phyloP scores from a whole-genome alignment of 129 eudicot genomes.

The Flaveria ramosissima region DNA sequence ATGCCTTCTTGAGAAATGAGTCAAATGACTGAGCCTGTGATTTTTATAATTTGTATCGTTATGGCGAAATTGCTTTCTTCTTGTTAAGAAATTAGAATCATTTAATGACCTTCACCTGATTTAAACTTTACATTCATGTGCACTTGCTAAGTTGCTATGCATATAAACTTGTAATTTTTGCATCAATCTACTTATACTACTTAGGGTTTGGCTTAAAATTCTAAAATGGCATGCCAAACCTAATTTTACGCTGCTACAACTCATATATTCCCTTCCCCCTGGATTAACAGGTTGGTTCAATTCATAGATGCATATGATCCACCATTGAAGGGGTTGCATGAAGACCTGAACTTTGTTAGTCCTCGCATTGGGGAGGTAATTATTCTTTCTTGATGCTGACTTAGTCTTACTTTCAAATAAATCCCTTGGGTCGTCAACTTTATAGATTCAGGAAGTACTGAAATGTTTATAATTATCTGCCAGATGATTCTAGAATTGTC shows the following conservation, averaged over 20 bases:
- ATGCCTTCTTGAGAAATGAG: conserved; percentile 70
- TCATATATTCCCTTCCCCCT: conserved; percentile 19
- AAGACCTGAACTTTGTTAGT: conserved; percentile 95
- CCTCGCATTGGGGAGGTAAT: conserved; percentile 99
- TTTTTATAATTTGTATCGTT: conserved; percentile 72
- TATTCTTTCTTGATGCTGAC: conserved; percentile 23
- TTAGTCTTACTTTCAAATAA: conserved; percentile 15
- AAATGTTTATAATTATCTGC: conserved; percentile 11
- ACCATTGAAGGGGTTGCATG: conserved; percentile 93
- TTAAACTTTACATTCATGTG: background rate
- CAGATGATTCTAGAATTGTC: conserved; percentile 6
- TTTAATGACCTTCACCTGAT: conserved; percentile 4
- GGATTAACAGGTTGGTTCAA: conserved; percentile 73
- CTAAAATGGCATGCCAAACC: conserved; percentile 1
- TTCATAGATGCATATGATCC: conserved; percentile 92
- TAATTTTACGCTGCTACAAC: conserved; percentile 17
- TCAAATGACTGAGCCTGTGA: conserved; percentile 64
- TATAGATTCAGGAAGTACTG: conserved; percentile 16
- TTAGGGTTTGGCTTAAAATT: conserved; percentile 5
- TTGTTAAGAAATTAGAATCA: background rate
- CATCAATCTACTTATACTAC: conserved; percentile 8
- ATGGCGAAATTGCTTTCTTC: background rate
- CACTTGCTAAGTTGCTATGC: conserved; percentile 23
- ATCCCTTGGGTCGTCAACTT: conserved; percentile 17
- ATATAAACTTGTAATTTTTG: conserved; percentile 5